Base-by-base conservation (phyloP, 108 stramenopile species). In the Conticribra weissflogii region DNA sequence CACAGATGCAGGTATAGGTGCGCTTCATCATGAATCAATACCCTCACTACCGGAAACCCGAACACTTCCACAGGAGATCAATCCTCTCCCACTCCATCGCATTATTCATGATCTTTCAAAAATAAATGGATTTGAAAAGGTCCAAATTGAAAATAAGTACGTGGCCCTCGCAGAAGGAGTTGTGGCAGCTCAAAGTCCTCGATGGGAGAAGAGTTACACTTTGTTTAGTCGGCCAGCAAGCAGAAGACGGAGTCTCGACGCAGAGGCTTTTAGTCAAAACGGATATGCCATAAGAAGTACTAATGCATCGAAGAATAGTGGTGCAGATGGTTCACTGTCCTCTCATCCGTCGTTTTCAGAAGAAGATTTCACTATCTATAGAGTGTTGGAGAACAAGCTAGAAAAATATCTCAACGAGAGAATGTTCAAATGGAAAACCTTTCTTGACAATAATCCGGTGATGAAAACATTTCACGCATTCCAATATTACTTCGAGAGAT, bases 321-420 rank as follows among this genome's bases (percentile, higher is more conserved):
- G n/a, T n/a, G n/a, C n/a, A n/a, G n/a, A n/a, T n/a, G n/a, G n/a
- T n/a, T n/a, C n/a, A n/a, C 36, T 12, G 2, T 22, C 23, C 24
- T 59, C 9, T 27, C 45, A 54, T 63, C 71, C 83, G 19, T 45
- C 69, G 8, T 75, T 80, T 59, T 41, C 67, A 5, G 48, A 76
- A 57, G 83, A 84, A n/a, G 79, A 84, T 63, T 76, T 77, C 44
- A 79, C 69, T n/a, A 18, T 80, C 52, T 84, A 84, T 67, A 68
- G 79, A 29, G 56, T 75, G 15, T n/a, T 79, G 23, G 83, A 84
- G 54, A 84, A 72, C 32, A 45, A 57, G 22, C 63, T 74, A 8
- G 79, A 71, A 36, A 45, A n/a, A 22, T 71, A 71, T 50, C 27
- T 84, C 19, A 70, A 77, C 49, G 49, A 17, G 12, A 34, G 53